These are phyloP conservation scores for Calocera viscosa DNA, from an alignment of 768 basidiomycete species.

Conservation along the genomic window DNA sequence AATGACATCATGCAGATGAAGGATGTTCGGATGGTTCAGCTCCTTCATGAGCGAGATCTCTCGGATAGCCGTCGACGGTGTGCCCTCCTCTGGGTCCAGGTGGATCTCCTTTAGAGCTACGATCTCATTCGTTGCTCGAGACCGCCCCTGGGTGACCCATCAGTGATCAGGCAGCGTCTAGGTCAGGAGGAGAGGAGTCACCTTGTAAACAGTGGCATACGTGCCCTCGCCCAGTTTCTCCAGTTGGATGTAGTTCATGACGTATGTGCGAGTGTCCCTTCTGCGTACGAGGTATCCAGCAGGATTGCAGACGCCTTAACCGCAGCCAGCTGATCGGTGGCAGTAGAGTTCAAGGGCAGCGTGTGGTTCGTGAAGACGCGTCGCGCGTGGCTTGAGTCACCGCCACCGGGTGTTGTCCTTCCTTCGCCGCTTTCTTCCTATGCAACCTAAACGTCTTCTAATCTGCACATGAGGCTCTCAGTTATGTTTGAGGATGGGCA, in stretches of 20 bases:
- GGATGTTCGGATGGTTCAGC: conserved; percentile 96
- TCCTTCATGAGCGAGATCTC: conserved; percentile 99
- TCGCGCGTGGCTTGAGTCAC: too few relatives aligned
- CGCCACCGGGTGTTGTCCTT: too few relatives aligned
- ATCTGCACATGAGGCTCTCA: too few relatives aligned
- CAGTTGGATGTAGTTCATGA: conserved; percentile 44
- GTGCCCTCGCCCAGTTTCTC: conserved; percentile 89
- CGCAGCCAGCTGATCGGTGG: too few relatives aligned
- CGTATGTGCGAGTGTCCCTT: too few relatives aligned
- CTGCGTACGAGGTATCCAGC: too few relatives aligned
- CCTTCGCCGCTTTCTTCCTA: too few relatives aligned
- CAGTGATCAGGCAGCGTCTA: not conserved
- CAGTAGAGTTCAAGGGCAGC: too few relatives aligned
- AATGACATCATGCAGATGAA: conserved; percentile 95
- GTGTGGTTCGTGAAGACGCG: too few relatives aligned
- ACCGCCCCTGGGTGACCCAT: conserved; percentile 54
- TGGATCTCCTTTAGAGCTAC: conserved; percentile 99
- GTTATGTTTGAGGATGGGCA: too few relatives aligned
- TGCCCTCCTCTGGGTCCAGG: conserved; percentile 97
- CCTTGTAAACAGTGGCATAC: conserved; percentile 97
- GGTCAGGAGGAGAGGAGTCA: conserved; percentile 24
- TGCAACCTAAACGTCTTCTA: too few relatives aligned
- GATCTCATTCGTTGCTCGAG: conserved; percentile 94
- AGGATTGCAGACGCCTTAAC: too few relatives aligned
- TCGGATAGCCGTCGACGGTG: conserved; percentile 94